Conservation (phyloP, 306 rosid species). For the Fragaria vesca region DNA sequence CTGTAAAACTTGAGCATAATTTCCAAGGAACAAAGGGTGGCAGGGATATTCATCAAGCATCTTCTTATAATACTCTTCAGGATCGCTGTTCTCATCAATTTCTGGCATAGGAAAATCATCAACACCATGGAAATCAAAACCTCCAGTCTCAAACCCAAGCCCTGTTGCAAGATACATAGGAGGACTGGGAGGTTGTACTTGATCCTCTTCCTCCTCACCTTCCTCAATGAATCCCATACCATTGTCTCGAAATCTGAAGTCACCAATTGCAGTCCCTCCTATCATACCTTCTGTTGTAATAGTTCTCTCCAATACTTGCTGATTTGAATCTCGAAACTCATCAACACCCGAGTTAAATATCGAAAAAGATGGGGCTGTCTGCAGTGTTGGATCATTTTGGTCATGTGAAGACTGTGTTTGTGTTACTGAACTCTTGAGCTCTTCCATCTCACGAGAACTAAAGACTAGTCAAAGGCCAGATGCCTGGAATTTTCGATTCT, state of each 20-base stretch:
- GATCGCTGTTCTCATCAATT: conserved; percentile 38
- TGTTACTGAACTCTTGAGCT: conserved; percentile 16
- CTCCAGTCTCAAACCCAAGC: conserved; percentile 50
- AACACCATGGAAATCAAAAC: conserved; percentile 24
- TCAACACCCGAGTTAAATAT: conserved; percentile 34
- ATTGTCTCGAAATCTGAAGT: conserved; percentile 45
- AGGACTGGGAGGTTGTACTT: conserved; percentile 46
- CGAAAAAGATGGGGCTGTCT: conserved; percentile 62
- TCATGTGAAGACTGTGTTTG: conserved; percentile 13
- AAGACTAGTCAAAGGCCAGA: background rate
- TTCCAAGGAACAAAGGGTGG: conserved; percentile 65
- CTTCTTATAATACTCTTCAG: conserved; percentile 50
- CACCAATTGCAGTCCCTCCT: conserved; percentile 29
- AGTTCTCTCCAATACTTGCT: conserved; percentile 37
- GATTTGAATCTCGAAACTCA: conserved; percentile 18
- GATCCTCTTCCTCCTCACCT: conserved; percentile 45
- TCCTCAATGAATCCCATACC: conserved; percentile 63
- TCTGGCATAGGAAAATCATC: conserved; percentile 28
- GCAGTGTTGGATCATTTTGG: conserved; percentile 28
- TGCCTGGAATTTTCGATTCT: background rate
- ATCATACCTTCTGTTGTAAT: conserved; percentile 28
- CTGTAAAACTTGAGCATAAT: conserved; percentile 61
- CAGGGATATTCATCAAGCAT: conserved; percentile 57
- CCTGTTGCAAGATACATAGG: conserved; percentile 68
- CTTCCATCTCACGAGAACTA: conserved; percentile 30